Evolutionary conservation across 2,329 filamentous ascomycete genomes (phyloP), one percentile per base, ranked within the genome.

Genomic region (Colletotrichum sp.): DNA sequence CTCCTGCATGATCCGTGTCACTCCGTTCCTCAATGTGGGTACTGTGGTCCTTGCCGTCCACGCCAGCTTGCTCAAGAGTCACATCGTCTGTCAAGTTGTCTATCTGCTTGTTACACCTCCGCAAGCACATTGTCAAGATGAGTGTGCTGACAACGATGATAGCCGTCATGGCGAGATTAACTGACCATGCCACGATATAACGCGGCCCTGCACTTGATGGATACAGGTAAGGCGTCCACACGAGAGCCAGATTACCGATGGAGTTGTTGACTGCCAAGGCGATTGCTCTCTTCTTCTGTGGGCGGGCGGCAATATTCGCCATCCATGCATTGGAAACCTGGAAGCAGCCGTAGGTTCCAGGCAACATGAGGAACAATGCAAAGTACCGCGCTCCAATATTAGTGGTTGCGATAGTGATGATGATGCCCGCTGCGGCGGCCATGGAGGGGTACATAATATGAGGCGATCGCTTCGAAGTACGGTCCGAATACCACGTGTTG

Each of bases 311-410:
- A 48, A 80, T 81, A 74, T 80, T 81, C n/a, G 80, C 79, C 79
- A 80, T 80, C 80, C 80, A 81, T 7, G 80, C 78, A 55, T 80
- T 80, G 18, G 78, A 80, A 12, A 80, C 77, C 74, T 80, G 78
- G 67, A 80, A 80, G 52, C 76, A 77, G 55, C 79, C 79, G 59
- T 80, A 80, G 16, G 77, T 79, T 6, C 80, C 80, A 4, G 74
- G 73, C 0, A 78, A 64, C 13, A 80, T 80, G 6, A 81, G 39
- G 69, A 81, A 81, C 1, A 79, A 78, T 26, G 79, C 77, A 4
- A 79, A 76, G 7, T 81, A 81, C 21, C 79, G 79, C 0, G 79
- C 79, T 0, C 77, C 65, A 0, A 59, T 63, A 2, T 60, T 60
- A 18, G 57, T 60, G 1, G 57, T 60, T 18, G 57, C 57, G 16